A percentile compares a stretch with the other conserved stretches of the same genome.
phyloP scores from a whole-genome alignment of 2,329 filamentous ascomycete genomes.

The Pleoardoris graminearum region DNA sequence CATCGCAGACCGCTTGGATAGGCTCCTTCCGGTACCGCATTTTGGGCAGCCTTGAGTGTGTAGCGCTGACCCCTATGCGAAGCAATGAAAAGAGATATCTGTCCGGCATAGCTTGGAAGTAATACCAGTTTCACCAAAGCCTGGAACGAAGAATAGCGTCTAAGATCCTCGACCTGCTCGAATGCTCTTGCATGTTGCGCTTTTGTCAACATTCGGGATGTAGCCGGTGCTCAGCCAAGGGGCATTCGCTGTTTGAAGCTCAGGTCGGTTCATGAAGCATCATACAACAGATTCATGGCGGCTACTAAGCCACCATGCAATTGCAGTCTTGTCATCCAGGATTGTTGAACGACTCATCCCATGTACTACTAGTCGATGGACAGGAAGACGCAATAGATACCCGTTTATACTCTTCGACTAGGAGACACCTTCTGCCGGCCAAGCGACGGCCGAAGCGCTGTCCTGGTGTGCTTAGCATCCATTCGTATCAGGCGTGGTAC shows the following conservation, averaged over 20 bases:
- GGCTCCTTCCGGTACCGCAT: slow-evolving; percentile 27
- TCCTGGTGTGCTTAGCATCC: too few relatives aligned
- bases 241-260: background rate
- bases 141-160: too few relatives aligned
- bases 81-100: background rate
- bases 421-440: too few relatives aligned
- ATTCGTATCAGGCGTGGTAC: too few relatives aligned
- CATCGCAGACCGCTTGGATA: slow-evolving; percentile 24
- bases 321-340: background rate
- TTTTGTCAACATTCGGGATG: too few relatives aligned
- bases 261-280: background rate
- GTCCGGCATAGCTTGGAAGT: background rate
- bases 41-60: slow-evolving; percentile 12
- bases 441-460: too few relatives aligned
- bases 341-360: background rate
- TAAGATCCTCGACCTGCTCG: too few relatives aligned
- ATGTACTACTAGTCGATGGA: background rate
- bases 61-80: background rate
- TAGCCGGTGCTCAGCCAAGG: too few relatives aligned
- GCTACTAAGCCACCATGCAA: background rate
- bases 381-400: background rate
- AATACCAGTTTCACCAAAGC: background rate
- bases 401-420: too few relatives aligned
- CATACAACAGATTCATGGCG: background rate
- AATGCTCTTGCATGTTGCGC: too few relatives aligned